phyloP scores from a whole-genome alignment of 2,329 filamentous ascomycete species.

The Calonectria pauciramosa region DNA sequence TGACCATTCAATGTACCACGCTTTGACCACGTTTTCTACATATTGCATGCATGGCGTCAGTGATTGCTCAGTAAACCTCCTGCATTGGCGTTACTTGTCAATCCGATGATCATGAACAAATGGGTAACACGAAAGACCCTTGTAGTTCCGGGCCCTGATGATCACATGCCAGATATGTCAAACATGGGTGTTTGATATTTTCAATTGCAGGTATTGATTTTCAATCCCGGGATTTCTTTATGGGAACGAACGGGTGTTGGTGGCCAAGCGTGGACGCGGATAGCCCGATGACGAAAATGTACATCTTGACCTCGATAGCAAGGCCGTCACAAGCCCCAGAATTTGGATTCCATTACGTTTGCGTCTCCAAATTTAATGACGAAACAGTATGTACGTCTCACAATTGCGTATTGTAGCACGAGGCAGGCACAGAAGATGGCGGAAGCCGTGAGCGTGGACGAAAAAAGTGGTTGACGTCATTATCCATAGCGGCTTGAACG shows the following conservation, averaged over 20 bases:
- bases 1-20: constrained; percentile 34
- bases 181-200: not conserved
- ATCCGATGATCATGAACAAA: not conserved
- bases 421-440: not conserved
- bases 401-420: not conserved
- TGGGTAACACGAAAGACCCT: not conserved
- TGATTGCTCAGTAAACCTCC: not conserved
- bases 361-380: not conserved
- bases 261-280: not conserved
- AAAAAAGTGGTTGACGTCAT: constrained; percentile 26
- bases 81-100: not conserved
- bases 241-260: not conserved
- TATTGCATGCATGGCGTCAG: not conserved
- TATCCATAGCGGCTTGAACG: not conserved
- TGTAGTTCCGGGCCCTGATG: not conserved
- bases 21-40: constrained; percentile 29
- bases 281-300: constrained; percentile 20
- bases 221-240: not conserved
- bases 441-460: not conserved
- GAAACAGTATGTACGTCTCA: not conserved
- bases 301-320: constrained; percentile 12
- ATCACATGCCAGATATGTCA: constrained; percentile 34
- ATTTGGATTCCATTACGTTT: constrained; percentile 35
- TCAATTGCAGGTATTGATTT: not conserved
- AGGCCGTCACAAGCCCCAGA: not conserved